A percentile compares a stretch with the other conserved stretches of the same genome.
phyloP scores from a whole-genome alignment of 1,284 basidiomycete species.

The Singerocomus inundabilis region DNA sequence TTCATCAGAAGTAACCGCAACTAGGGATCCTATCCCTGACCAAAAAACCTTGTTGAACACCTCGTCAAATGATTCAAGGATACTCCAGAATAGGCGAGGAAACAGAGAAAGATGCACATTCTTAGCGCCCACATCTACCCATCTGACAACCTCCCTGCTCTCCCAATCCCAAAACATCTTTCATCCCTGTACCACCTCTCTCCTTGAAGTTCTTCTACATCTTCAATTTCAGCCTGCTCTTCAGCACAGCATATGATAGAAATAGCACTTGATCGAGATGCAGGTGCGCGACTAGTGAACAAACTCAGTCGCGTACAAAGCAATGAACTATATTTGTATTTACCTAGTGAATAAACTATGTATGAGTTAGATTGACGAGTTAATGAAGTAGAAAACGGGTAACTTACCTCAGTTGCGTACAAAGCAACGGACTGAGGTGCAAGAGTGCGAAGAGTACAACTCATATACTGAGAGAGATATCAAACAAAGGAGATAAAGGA shows the following conservation, averaged over 20 bases:
- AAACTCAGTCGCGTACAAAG: too few relatives aligned
- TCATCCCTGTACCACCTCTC: conserved; percentile 65
- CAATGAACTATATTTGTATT: too few relatives aligned
- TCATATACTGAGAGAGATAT: conserved; percentile 98
- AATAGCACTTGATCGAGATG: too few relatives aligned
- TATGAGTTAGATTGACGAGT: too few relatives aligned
- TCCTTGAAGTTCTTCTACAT: conserved; percentile 84
- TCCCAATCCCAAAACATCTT: conserved; percentile 99
- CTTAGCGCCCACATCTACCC: conserved; percentile 95
- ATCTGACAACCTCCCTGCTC: conserved; percentile 86
- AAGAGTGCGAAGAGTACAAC: too few relatives aligned
- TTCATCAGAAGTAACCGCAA: conserved; percentile 87
- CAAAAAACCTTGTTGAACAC: conserved; percentile 72
- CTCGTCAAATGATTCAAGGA: conserved; percentile 8
- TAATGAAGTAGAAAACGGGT: too few relatives aligned
- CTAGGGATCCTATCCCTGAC: conserved; percentile 89
- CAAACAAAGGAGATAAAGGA: too few relatives aligned
- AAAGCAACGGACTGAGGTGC: too few relatives aligned
- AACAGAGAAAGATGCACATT: conserved; percentile 59
- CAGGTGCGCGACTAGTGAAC: too few relatives aligned
- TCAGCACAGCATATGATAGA: conserved; percentile 96
- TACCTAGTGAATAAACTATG: too few relatives aligned
- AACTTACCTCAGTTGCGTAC: too few relatives aligned
- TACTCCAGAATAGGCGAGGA: not conserved
- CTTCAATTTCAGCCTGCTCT: conserved; percentile 82